Base-by-base conservation (phyloP, 345 rosid genomes). In the Reutealis trisperma region DNA sequence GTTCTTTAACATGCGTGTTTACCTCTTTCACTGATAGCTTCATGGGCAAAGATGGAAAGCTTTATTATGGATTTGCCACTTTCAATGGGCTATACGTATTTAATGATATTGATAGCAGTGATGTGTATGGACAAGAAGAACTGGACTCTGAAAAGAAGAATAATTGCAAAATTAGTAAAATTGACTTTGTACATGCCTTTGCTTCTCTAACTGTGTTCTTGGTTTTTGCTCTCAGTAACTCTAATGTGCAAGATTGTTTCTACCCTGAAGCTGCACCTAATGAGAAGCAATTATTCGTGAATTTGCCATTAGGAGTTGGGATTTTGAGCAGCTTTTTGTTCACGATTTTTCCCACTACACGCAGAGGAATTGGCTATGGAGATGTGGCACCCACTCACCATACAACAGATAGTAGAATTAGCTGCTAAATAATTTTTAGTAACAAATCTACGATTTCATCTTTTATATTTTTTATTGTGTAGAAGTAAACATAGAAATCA, bases 21-120 rank as follows among this genome's bases (percentile, higher is more conserved):
- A 84, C 87, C 73, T 86, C 89, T 27, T 89, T 89, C 83, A 88
- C 88, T 0, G 90, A 91, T 57, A 87, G 90, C 71, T 82, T 87
- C 75, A 14, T 41, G 0, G 88, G 79, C 9, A 57, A 60, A 0
- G 81, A 86, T 16, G 82, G 83, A 14, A 81, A 78, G 61, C 59
- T 89, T 34, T 83, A 81, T 70, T 83, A 88, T 27, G 88, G 90
- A 1, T 34, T 91, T 0, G 96, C 92, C 70, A 89, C 89, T 0
- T 27, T 1, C 11, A 47, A 78, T 0, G 89, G 90, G 19, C 71
- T 91, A 0, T 71, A 54, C 45, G 58, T 87, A 34, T 83, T 89
- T 75, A 84, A 86, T 21, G 73, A 72, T 10, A 0, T 4, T 13
- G 79, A 73, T 15, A 8, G 27, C 14, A 58, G 21, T 0, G 67